Evolutionary conservation across 331 rosid genomes (phyloP).

Genomic region (Arachis monticola): DNA sequence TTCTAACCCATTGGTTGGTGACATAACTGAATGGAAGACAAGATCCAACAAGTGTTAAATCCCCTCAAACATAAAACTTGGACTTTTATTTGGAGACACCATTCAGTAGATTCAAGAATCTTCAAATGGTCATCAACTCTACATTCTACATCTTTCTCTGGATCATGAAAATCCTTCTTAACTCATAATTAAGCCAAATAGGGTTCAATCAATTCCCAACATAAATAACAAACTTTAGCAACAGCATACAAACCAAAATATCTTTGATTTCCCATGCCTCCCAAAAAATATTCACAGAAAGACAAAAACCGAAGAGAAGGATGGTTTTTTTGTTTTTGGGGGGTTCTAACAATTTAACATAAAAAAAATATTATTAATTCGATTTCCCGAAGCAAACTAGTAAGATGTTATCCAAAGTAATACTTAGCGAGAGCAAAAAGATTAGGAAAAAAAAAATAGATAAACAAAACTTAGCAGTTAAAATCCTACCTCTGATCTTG

Average conservation of each 20-base stretch:
- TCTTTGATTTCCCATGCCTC: background rate
- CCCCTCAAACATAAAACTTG: slow-evolving; percentile 15
- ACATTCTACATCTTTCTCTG: background rate
- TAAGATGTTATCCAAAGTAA: slow-evolving; percentile 38
- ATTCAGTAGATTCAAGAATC: slow-evolving; percentile 18
- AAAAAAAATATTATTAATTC: background rate
- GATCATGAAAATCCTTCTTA: background rate
- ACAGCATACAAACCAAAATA: background rate
- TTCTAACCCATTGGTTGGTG: background rate
- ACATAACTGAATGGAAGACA: background rate
- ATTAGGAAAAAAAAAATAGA: background rate
- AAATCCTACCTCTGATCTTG: slow-evolving; percentile 66
- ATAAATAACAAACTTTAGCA: background rate
- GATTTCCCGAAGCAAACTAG: slow-evolving; percentile 9
- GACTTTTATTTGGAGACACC: background rate
- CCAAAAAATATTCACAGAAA: background rate
- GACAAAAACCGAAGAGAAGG: background rate
- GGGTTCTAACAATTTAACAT: no score
- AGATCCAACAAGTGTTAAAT: slow-evolving; percentile 13
- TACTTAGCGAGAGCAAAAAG: slow-evolving; percentile 4
- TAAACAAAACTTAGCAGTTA: background rate
- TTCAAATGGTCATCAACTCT: slow-evolving; percentile 22
- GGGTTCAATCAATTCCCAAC: background rate
- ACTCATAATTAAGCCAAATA: slow-evolving; percentile 12
- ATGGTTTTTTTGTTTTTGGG: no score